These are phyloP conservation scores for Aspergillus fumigatiaffinis DNA, from an alignment of 2,329 filamentous ascomycete genomes.

Conservation along the genomic window DNA sequence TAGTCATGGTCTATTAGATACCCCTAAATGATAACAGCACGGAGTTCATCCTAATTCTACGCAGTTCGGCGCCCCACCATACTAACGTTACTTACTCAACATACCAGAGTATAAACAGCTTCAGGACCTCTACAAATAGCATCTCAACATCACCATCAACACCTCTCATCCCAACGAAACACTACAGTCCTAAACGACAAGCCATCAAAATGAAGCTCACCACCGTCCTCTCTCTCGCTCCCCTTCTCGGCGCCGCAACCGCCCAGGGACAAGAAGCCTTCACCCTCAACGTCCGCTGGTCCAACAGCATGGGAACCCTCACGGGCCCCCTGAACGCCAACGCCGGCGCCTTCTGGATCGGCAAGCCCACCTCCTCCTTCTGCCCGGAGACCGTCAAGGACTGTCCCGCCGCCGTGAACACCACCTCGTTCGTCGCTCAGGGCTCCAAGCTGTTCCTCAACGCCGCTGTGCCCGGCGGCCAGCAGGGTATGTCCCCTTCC, in stretches of 20 bases:
- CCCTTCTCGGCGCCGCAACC: not conserved
- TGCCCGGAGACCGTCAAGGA: slow-evolving; percentile 2
- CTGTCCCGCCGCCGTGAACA: not conserved
- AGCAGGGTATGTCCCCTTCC: slow-evolving; percentile 1
- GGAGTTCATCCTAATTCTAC: too few species aligned
- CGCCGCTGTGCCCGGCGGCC: slow-evolving; percentile 4
- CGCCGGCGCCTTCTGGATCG: slow-evolving; percentile 2
- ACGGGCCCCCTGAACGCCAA: slow-evolving; percentile 1
- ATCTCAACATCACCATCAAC: too few species aligned
- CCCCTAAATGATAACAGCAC: too few species aligned
- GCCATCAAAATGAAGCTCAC: not conserved
- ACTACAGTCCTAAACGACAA: too few species aligned
- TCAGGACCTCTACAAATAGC: not conserved
- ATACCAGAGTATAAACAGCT: not conserved
- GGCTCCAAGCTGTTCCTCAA: slow-evolving; percentile 3
- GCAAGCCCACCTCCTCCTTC: not conserved
- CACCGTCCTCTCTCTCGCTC: not conserved
- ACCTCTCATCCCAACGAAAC: too few species aligned
- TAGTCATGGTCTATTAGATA: too few species aligned
- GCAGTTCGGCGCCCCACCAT: too few species aligned
- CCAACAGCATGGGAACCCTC: slow-evolving; percentile 2
- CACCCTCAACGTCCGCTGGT: slow-evolving; percentile 8
- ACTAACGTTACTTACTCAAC: too few species aligned
- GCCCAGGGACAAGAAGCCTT: not conserved
- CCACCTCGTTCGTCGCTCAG: slow-evolving; percentile 1